Evolutionary conservation across 306 rosid genomes (phyloP).

Genomic region (Dryas alaskensis): DNA sequence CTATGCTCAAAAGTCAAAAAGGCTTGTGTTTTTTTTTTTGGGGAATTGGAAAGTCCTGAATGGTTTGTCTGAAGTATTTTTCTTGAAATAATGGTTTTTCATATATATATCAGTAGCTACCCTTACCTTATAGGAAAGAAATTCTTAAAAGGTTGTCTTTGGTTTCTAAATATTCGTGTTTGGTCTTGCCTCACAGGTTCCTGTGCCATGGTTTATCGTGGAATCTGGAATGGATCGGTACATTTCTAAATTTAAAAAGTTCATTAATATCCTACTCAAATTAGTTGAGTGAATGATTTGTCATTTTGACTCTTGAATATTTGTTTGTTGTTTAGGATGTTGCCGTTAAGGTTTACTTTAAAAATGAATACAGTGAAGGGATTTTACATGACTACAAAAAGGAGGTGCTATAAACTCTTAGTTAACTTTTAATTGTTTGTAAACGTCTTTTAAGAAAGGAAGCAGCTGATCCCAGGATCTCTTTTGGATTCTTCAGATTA

Average conservation of each 20-base stretch:
- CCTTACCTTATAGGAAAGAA: neutral
- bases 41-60: neutral
- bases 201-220: conserved; percentile 63
- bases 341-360: conserved; percentile 62
- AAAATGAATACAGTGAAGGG: conserved; percentile 50
- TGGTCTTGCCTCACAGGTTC: conserved; percentile 48
- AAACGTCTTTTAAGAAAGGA: conserved; percentile 13
- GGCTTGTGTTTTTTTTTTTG: neutral
- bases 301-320: conserved; percentile 17
- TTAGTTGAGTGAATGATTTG: conserved; percentile 2
- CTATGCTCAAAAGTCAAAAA: neutral
- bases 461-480: conserved; percentile 22
- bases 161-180: conserved; percentile 1
- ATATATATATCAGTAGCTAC: neutral
- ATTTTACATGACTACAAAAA: conserved; percentile 49
- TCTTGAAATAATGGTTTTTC: neutral
- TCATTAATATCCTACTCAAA: conserved; percentile 10
- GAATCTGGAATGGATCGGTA: conserved; percentile 85
- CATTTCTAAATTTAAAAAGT: conserved; percentile 3
- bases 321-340: conserved; percentile 49
- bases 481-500: conserved; percentile 45
- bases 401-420: conserved; percentile 44
- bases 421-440: conserved; percentile 2
- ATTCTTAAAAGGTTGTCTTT: neutral
- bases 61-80: neutral